Evolutionary conservation across 495 filamentous ascomycete genomes (phyloP), one percentile per base, ranked within the genome.

Genomic region (Pyrenula aspistea): DNA sequence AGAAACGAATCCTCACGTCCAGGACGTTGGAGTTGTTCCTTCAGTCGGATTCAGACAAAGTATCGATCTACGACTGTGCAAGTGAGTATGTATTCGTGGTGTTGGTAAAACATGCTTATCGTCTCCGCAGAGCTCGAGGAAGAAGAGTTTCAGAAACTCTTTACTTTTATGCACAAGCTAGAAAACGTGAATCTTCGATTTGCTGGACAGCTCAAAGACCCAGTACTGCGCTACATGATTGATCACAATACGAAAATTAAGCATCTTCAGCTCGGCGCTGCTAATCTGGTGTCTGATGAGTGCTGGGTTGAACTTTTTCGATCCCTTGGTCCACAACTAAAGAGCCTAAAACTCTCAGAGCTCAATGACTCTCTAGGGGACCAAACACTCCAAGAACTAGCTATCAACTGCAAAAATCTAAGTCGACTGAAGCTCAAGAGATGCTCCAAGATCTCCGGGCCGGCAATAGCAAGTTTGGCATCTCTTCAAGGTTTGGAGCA

Each of bases 121-220:
- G 19, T 11, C 53, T 10, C 49, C 8, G 0, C 54, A 84, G 81
- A 85, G 63, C 79, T 96, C 49, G 76, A 77, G 24, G 78, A 81
- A 1, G 78, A 89, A 54, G 88, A 95, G 60, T 92, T 81, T 61
- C 77, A 86, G 49, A 83, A 83, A 60, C 87, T 96, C 22, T 88
- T 96, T 60, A 82, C 88, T n/a, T 75, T 82, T 0, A 79, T 85
- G 54, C 83, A 89, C 2, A 75, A 69, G 12, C 71, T 94, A 31
- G 80, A 79, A 54, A 76, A 77, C 51, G 70, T 96, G 31, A 84
- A 87, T 56, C 73, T 93, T 50, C 80, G 82, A 47, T 88, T 91
- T 63, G 87, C 82, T n/a, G 83, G 89, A 31, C 88, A 93, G 61
- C 84, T 95, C 77, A 94, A 93, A 66, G 86, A 95, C 62, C 66